Conservation (phyloP, 208 protist genomes). For the Trypanosoma vivax region DNA sequence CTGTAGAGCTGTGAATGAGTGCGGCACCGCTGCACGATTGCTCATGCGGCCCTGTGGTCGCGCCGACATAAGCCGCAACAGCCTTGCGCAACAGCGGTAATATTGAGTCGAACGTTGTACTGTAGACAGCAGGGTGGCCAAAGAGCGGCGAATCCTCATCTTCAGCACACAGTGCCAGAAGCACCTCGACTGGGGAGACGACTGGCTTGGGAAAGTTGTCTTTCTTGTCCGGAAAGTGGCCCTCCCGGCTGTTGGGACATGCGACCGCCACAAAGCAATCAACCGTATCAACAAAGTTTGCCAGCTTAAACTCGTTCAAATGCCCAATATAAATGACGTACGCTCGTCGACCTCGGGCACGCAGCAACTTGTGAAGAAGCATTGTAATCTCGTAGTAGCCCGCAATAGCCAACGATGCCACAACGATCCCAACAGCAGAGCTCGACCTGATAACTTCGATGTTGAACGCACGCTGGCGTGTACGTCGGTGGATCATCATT, state of each 20-base stretch:
- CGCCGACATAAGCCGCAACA: slow-evolving; percentile 1
- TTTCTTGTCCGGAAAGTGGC: slow-evolving; percentile 65
- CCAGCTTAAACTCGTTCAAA: slow-evolving; percentile 89
- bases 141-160: slow-evolving; percentile 27
- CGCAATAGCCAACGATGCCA: slow-evolving; percentile 69
- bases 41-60: slow-evolving; percentile 3
- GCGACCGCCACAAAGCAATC: slow-evolving; percentile 84
- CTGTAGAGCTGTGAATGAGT: slow-evolving; percentile 14
- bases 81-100: slow-evolving; percentile 23
- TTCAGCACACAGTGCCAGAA: slow-evolving; percentile 53
- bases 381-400: slow-evolving; percentile 79
- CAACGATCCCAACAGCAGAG: slow-evolving; percentile 80
- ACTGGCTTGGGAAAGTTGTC: slow-evolving; percentile 83
- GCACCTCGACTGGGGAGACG: slow-evolving; percentile 82
- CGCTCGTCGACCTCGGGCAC: slow-evolving; percentile 54
- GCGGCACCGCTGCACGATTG: slow-evolving; percentile 7
- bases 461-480: slow-evolving; percentile 71
- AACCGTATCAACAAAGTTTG: slow-evolving; percentile 87
- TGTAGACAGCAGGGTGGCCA: slow-evolving; percentile 52
- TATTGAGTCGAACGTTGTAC: slow-evolving; percentile 47
- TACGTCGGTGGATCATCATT: slow-evolving; percentile 28
- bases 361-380: slow-evolving; percentile 62
- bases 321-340: slow-evolving; percentile 90
- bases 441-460: slow-evolving; percentile 72
- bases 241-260: slow-evolving; percentile 75